A percentile compares a stretch with the other conserved stretches of the same genome.
phyloP scores from a whole-genome alignment of 805 yeast genomes.

The Pachysolen tannophilus region DNA sequence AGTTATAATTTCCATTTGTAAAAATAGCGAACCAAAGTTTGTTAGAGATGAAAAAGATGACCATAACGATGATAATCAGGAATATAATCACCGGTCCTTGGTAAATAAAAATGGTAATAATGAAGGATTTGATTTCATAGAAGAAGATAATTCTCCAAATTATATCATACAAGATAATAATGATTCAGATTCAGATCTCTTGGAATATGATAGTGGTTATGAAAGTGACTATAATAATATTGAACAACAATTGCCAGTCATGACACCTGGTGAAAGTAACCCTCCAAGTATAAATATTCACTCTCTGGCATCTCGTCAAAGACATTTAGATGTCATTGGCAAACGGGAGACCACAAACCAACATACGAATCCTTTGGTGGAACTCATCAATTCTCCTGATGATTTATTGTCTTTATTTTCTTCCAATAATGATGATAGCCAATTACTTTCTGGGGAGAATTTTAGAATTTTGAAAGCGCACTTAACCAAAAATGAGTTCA shows the following conservation, averaged over 20 bases:
- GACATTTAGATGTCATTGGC: too few species aligned
- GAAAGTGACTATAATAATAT: conserved; percentile 6
- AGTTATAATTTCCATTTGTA: conserved; percentile 5
- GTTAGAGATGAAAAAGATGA: conserved; percentile 14
- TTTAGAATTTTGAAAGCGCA: conserved; percentile 10
- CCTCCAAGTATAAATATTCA: too few species aligned
- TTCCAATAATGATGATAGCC: background rate
- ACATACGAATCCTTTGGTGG: conserved; percentile 7
- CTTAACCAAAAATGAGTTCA: conserved; percentile 1
- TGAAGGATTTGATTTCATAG: conserved; percentile 8
- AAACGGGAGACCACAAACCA: background rate
- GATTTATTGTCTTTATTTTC: conserved; percentile 9
- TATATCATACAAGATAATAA: too few species aligned
- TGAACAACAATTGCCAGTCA: too few species aligned
- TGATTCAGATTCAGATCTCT: too few species aligned
- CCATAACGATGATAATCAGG: background rate
- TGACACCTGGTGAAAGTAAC: too few species aligned
- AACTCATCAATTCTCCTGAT: conserved; percentile 8
- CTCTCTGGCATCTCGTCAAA: too few species aligned
- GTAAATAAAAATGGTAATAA: conserved; percentile 5
- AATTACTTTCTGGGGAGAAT: conserved; percentile 4
- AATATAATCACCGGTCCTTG: background rate
- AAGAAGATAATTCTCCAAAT: conserved; percentile 13
- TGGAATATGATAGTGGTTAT: conserved; percentile 4
- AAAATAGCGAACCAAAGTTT: background rate